A percentile compares a stretch with the other conserved stretches of the same genome.
phyloP scores from a whole-genome alignment of 179 eudicot genomes.

The Silene vulgaris region DNA sequence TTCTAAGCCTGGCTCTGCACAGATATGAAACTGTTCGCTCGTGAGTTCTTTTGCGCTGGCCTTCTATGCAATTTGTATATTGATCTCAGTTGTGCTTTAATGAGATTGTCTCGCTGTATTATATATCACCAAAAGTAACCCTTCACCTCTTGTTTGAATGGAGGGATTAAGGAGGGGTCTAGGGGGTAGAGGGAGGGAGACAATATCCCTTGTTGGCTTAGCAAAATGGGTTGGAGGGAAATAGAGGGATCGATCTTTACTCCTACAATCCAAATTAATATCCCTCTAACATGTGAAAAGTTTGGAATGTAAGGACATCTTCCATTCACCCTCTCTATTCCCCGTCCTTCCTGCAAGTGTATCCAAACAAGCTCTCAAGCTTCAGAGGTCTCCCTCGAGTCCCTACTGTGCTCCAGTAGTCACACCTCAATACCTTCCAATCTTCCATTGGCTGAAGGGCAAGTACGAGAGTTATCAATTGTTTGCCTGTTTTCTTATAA shows the following conservation, averaged over 20 bases:
- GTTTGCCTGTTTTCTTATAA: background rate
- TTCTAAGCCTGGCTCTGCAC: conserved; percentile 71
- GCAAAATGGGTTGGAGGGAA: background rate
- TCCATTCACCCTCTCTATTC: background rate
- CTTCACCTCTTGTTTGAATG: background rate
- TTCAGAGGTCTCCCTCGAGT: conserved; percentile 1
- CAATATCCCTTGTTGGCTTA: background rate
- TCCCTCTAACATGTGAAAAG: background rate
- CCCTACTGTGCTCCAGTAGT: background rate
- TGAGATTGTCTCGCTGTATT: background rate
- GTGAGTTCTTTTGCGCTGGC: conserved; percentile 44
- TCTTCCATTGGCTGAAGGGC: background rate
- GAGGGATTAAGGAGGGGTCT: background rate
- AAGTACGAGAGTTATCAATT: conserved; percentile 13
- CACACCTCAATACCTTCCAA: background rate
- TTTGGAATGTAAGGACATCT: background rate
- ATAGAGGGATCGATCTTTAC: background rate
- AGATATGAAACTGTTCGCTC: conserved; percentile 88
- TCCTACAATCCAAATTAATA: background rate
- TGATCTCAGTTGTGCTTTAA: background rate
- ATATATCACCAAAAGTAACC: background rate
- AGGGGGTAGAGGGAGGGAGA: background rate
- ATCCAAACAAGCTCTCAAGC: background rate
- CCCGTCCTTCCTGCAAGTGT: background rate
- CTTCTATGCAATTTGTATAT: background rate